A percentile compares a stretch with the other conserved stretches of the same genome.
Conservation (phyloP, 2,329 filamentous ascomycete genomes). For the Pyrenophora teres region DNA sequence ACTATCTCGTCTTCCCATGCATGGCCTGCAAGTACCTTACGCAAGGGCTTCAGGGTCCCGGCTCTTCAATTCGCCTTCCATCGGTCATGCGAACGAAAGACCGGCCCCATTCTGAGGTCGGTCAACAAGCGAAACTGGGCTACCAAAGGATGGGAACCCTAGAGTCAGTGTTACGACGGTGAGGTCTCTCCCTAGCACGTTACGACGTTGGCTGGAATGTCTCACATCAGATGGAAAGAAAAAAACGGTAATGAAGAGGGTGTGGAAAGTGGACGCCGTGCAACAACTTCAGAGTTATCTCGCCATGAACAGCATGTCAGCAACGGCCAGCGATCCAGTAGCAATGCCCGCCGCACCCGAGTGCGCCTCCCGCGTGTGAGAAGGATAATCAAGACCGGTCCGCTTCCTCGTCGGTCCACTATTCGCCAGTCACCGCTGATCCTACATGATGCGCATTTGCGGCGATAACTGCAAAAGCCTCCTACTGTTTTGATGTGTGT, state of each 20-base stretch:
- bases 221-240: slow-evolving; percentile 24
- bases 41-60: slow-evolving; percentile 19
- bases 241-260: slow-evolving; percentile 1
- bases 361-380: slow-evolving; percentile 40
- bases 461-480: slow-evolving; percentile 17
- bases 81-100: slow-evolving; percentile 44
- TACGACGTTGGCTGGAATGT: slow-evolving; percentile 14
- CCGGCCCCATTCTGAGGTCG: slow-evolving; percentile 20
- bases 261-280: slow-evolving; percentile 15
- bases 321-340: slow-evolving; percentile 24
- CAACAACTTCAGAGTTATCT: slow-evolving; percentile 13
- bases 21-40: slow-evolving; percentile 35
- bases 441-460: slow-evolving; percentile 28
- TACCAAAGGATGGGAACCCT: slow-evolving; percentile 17
- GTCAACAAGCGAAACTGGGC: slow-evolving; percentile 13
- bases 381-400: slow-evolving; percentile 24
- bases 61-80: slow-evolving; percentile 35
- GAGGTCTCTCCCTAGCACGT: slow-evolving; percentile 14
- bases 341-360: slow-evolving; percentile 41
- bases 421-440: slow-evolving; percentile 35
- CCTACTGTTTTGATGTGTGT: slow-evolving; percentile 21
- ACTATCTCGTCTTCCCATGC: slow-evolving; percentile 33
- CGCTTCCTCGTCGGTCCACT: slow-evolving; percentile 27
- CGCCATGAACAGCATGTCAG: slow-evolving; percentile 8
- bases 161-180: slow-evolving; percentile 35